phyloP scores from a whole-genome alignment of 768 basidiomycete genomes.

The Lactarius vividus region DNA sequence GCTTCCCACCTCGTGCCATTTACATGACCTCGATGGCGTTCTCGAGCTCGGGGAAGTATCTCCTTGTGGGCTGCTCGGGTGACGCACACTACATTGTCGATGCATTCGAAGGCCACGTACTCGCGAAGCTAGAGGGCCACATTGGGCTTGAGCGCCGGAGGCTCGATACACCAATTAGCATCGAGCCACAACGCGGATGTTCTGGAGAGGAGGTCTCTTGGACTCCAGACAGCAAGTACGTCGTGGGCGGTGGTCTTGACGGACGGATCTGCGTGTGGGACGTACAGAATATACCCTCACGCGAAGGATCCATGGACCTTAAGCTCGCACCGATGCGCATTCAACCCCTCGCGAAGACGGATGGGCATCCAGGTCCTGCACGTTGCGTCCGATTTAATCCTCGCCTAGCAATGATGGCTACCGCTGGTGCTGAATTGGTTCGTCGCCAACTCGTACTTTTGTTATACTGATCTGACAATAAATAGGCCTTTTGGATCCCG shows the following conservation, averaged over 20 bases:
- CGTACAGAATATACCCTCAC: conserved; percentile 56
- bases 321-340: conserved; percentile 52
- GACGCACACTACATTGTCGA: conserved; percentile 93
- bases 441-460: conserved; percentile 29
- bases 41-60: conserved; percentile 84
- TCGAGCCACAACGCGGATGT: conserved; percentile 71
- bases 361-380: conserved; percentile 80
- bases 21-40: conserved; percentile 90
- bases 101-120: conserved; percentile 78
- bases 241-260: conserved; percentile 81
- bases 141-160: conserved; percentile 74
- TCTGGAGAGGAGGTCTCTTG: conserved; percentile 94
- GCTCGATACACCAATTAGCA: conserved; percentile 45
- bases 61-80: conserved; percentile 90
- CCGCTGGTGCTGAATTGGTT: conserved; percentile 82
- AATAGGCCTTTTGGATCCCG: conserved; percentile 62
- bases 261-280: conserved; percentile 91
- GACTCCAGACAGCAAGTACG: conserved; percentile 92
- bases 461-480: not conserved
- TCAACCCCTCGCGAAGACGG: conserved; percentile 51
- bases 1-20: conserved; percentile 83
- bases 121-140: conserved; percentile 85
- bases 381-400: conserved; percentile 92
- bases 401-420: conserved; percentile 81
- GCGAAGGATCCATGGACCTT: conserved; percentile 52